Base-by-base conservation (phyloP, 306 rosid genomes). In the Casuarina equisetifolia region DNA sequence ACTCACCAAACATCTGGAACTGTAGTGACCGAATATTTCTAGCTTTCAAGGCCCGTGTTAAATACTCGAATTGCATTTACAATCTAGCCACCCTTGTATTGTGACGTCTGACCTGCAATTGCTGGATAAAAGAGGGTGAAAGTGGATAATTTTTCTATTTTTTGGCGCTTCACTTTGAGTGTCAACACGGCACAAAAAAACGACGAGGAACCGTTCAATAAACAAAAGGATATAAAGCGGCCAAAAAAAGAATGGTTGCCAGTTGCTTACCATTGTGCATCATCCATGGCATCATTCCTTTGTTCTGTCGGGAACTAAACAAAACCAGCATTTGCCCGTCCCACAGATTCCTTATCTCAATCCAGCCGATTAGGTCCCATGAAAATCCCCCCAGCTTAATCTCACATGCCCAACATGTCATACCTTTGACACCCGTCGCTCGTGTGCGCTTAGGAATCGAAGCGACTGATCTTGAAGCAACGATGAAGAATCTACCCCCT, bases 301-400 rank as follows among this genome's bases (percentile, higher is more conserved):
- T 32, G 78, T 73, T 43, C 69, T 76, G 68, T 8, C 20, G 35
- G 58, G 73, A 72, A 74, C 42, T 44, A 42, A 78, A 59, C 70
- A 79, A 71, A 80, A 80, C 83, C 84, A 74, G 76, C 68, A 70
- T 74, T 9, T 42, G 70, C 77, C 83, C 84, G 82, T 83, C 80
- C 73, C 62, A 59, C 13, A 39, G 86, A 85, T 87, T 87, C 91
- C 83, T 84, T 82, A 85, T 85, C 91, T 69, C 79, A 5, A 62
- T 43, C 69, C 67, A 13, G 40, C 3, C 9, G 25, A 70, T 25
- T 63, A 46, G 70, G 6, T 40, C 77, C 77, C 67, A 9, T 48
- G 46, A 1, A 66, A 62, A 39, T 9, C 44, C 53, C 36, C 44
- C 32, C 4, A 1, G 44, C 64, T 59, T 46, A 51, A 67, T 76